Base-by-base conservation (phyloP, 257 asterid genomes). In the Ehretia macrophylla region DNA sequence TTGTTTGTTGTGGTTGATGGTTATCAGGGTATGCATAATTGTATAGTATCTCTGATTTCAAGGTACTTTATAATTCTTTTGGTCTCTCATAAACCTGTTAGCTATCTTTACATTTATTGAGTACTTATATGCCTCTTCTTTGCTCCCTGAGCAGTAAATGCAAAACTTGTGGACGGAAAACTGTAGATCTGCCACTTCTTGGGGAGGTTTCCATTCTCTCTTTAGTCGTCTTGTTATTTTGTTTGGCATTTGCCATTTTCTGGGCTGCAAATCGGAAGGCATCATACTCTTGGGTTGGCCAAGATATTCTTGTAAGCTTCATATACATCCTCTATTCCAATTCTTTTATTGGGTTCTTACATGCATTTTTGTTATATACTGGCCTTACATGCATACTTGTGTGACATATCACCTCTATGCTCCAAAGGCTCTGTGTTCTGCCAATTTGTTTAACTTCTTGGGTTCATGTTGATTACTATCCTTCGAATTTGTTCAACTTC, bases 221-320 rank as follows among this genome's bases (percentile, higher is more conserved):
- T 55, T 71, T 93, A 42, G 82, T 55, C 21, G 90, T 89, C 68
- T 74, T 87, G 64, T 58, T 77, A 53, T 67, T 69, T 75, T 85
- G 97, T 65, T 54, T 87, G 80, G 84, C 65, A 44, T 93, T 89
- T 76, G 94, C 97, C 52, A 45, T 89, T 62, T 75, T 68, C 62
- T 93, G 99, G 97, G 96, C 96, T 62, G 84, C 74, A 68, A 83
- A 79, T 52, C 81, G 96, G 70, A 90, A 77, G 68, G 94, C 86
- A 65, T 77, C 99, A 11, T 89, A 83, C 78, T 82, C 97, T 48
- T 89, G 96, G 97, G 67, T 89, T 74, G 97, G 99, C 62, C 99
- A 93, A 78, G 99, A 93, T 70, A 64, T 89, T 76, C 94, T 93
- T 66, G 99, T 93, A 82, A 93, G 97, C 73, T 68, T 23, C 38